Percentiles rank a stretch among this genome's conserved stretches.
Evolutionary conservation across 768 basidiomycete genomes (phyloP).

Genomic region (Xerocomellus amylosporus): DNA sequence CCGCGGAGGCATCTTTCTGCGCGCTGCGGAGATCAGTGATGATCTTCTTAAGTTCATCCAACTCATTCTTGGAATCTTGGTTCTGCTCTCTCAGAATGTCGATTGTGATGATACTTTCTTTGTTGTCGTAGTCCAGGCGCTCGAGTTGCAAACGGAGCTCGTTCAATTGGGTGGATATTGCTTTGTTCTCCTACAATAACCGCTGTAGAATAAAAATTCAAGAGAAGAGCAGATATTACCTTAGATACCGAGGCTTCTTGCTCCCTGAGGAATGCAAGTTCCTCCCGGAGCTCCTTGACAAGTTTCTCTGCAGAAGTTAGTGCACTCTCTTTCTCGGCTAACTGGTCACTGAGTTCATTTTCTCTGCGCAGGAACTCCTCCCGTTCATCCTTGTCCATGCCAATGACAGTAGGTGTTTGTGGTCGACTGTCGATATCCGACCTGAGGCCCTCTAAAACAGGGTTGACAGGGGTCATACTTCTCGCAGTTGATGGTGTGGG

Average conservation of each 20-base stretch:
- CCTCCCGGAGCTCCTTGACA: slow-evolving; percentile 84
- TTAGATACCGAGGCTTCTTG: slow-evolving; percentile 78
- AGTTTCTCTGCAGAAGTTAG: slow-evolving; percentile 80
- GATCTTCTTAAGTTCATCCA: slow-evolving; percentile 85
- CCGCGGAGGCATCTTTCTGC: slow-evolving; percentile 82
- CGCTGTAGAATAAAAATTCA: slow-evolving; percentile 3
- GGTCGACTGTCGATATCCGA: slow-evolving; percentile 79
- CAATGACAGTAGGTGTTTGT: slow-evolving; percentile 86
- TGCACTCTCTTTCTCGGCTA: slow-evolving; percentile 88
- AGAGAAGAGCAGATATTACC: slow-evolving; percentile 39
- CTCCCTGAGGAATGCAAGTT: slow-evolving; percentile 86
- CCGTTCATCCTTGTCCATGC: slow-evolving; percentile 92
- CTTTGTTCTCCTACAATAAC: slow-evolving; percentile 79
- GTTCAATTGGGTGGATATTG: slow-evolving; percentile 89
- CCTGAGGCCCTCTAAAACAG: slow-evolving; percentile 66
- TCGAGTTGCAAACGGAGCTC: slow-evolving; percentile 91
- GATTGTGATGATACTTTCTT: slow-evolving; percentile 87
- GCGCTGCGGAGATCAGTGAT: slow-evolving; percentile 74
- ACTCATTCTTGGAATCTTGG: slow-evolving; percentile 76
- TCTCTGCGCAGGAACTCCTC: slow-evolving; percentile 96
- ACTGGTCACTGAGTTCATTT: slow-evolving; percentile 91
- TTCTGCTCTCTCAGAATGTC: slow-evolving; percentile 97
- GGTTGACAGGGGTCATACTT: slow-evolving; percentile 74
- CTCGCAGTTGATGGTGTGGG: slow-evolving; percentile 65
- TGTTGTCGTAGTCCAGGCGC: slow-evolving; percentile 91